These are phyloP conservation scores for Arctium lappa DNA, from an alignment of 129 eudicot species.

Conservation along the genomic window DNA sequence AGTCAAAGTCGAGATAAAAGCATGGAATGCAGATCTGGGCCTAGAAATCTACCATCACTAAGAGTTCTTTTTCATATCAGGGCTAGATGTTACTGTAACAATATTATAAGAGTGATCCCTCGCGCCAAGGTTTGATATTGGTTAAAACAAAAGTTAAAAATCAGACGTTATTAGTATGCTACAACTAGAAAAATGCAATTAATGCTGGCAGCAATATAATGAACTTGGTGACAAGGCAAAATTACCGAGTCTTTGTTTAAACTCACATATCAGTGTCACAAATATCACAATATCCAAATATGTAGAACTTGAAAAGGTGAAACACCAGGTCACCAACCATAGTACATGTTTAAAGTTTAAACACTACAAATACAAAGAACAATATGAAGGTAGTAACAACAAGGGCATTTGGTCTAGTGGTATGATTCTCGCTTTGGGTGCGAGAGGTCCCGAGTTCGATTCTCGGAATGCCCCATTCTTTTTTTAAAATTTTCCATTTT, in stretches of 20 bases:
- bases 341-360: not conserved
- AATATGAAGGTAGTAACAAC: not conserved
- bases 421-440: constrained; percentile 99
- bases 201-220: not conserved
- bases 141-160: not conserved
- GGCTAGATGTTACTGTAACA: not conserved
- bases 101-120: not conserved
- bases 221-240: not conserved
- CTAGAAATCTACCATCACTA: not conserved
- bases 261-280: not conserved
- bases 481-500: not conserved
- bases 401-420: constrained; percentile 97
- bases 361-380: not conserved
- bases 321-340: not conserved
- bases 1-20: constrained; percentile 1
- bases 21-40: not conserved
- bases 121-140: not conserved
- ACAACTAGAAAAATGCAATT: not conserved
- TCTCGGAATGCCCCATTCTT: constrained; percentile 52
- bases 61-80: not conserved
- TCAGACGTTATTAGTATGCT: not conserved
- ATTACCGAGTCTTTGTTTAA: not conserved
- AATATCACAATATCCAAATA: not conserved
- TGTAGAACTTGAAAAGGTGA: not conserved
- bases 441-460: constrained; percentile 99